Evolutionary conservation across 192 early-diverging fungal species (phyloP), one percentile per base, ranked within the genome.

Genomic region (Linnemannia hyalina): DNA sequence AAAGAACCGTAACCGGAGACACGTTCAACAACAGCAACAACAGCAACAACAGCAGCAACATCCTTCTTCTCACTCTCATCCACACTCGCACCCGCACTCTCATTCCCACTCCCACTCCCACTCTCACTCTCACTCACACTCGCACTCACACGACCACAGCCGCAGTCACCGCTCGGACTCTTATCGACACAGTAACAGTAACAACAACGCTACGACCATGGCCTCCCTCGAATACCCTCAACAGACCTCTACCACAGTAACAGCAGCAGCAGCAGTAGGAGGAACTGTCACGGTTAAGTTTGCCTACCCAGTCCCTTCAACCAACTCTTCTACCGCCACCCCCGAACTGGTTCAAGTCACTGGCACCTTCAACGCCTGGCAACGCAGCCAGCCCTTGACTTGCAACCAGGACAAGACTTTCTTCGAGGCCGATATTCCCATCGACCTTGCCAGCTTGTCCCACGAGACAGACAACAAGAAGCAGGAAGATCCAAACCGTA

Each of bases 321-420:
- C 63, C 46, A 40, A 18, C 72, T 47, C 57, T 8, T 26, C 77
- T 65, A 65, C 77, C 4, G 23, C 69, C 1, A n/a, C 40, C 15
- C 74, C 84, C 7, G 75, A 77, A 29, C 44, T 26, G 3, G 80
- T 86, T 35, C 84, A 86, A 18, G 75, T 86, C 41, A 86, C 84
- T 0, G 84, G 84, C 16, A 69, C 78, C 16, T 86, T 86, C 73
- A 86, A 86, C 60, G 35, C 26, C 41, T 86, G 84, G 84, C 41
- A 78, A 23, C 78, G 80, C 6, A 78, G 75, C 9, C 75, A 70
- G 8, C 82, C 84, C 29, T 29, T 86, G 71, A 49, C 15, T 36
- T 57, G 38, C 9, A 86, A 86, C 42, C n/a, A 72, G 60, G 70
- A 32, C 18, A 38, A 23, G 4, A 40, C 70, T 16, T 63, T 57